Base-by-base conservation (phyloP, 768 basidiomycete genomes). In the Hygrophoropsis aurantiaca region DNA sequence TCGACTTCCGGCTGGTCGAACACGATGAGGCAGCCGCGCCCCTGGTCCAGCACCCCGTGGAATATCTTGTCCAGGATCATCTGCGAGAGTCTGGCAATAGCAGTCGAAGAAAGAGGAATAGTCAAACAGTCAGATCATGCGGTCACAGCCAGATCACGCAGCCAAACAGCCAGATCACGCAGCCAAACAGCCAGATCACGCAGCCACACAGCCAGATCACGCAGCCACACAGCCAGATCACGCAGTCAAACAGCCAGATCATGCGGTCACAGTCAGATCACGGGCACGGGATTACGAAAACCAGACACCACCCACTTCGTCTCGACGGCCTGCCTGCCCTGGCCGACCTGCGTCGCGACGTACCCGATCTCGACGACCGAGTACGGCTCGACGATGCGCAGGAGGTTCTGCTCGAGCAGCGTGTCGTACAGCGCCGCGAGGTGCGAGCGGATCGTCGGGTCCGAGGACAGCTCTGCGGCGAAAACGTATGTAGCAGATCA, bases 41-140 rank as follows among this genome's bases (percentile, higher is more conserved):
- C 93, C 64, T 98, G 95, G 64, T 98, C 95, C n/a, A 99, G 76
- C 1, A 99, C 94, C 5, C 95, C 95, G 52, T 91, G 81, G 53
- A 98, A 80, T 2, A 94, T 82, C 57, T 94, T 94, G 69, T 97
- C 95, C 30, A 97, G 73, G 52, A 98, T 99, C 95, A 99, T 98
- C 64, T 99, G 95, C 24, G 90, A 93, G 21, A 98, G 71, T 63
- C 94, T 95, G 56, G 5, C 25, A 16, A 5, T 46, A 23, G 19
- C 37, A 1, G 36, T 62, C 38, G 58, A 21, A 19, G 23, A 47
- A 15, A 10, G 8, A 1, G 1, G 11, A 19, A 11, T 1, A 15
- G 13, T n/a, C 13, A 13, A 18, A 32, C 21, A 20, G 9, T 39
- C 19, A 36, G 33, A 11, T 35, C 42, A 18, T 40, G 39, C 15